Evolutionary conservation across 2,329 filamentous ascomycete species (phyloP), one percentile per base, ranked within the genome.

Genomic region (Bipolaris zeicola): DNA sequence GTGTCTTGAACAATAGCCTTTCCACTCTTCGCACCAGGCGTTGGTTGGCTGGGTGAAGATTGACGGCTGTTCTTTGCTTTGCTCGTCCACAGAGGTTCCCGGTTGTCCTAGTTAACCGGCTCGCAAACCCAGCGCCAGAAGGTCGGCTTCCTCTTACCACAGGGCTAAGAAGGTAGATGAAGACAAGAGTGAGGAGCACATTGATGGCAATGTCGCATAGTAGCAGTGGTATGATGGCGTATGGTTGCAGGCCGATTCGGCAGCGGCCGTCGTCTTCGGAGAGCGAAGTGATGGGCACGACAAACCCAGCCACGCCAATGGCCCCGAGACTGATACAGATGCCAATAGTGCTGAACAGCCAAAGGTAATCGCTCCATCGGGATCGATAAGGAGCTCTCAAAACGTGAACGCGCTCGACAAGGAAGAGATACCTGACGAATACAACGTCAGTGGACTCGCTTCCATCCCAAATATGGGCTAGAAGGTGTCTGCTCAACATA

Each of bases 401-500:
- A 6, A 71, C 69, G 56, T 79, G 77, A 8, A 72, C 70, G 22
- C 78, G 67, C 55, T 80, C 78, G 22, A 79, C 69, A 1, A 80
- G 69, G 54, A 79, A 79, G 4, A 78, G 57, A 51, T 79, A 78
- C 64, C 74, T 75, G 20, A 3, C 3, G 4, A 11, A 6, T 16
- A 18, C 26, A 24, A 11, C 8, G 13, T 46, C n/a, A 43, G 28
- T 45, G 22, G 5, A 10, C 44, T 2, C 20, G 28, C 3, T 1
- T 10, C 6, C 8, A n/a, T 47, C 18, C 13, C 28, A 31, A 31
- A 4, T 10, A 11, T 31, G 28, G 3, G 4, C 28, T 11, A 1
- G 4, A 24, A 8, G n/a, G 3, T 16, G 5, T 6, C n/a, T 1
- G 1, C 7, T 18, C 8, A 2, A 59, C 64, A 39, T 18, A 65